phyloP scores from a whole-genome alignment of 345 rosid genomes.

The Boechera retrofracta region DNA sequence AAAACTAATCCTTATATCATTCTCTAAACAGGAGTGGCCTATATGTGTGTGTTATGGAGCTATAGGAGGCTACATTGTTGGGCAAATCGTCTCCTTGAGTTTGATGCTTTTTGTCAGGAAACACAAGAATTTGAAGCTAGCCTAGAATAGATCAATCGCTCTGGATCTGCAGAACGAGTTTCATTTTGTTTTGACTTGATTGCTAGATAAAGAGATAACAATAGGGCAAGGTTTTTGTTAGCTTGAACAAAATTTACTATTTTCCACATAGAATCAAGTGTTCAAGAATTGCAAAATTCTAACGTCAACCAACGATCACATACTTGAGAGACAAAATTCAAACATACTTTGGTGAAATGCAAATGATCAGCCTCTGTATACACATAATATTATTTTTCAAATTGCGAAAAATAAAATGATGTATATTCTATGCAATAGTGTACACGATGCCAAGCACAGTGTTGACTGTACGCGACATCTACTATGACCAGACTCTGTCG shows the following conservation, averaged over 20 bases:
- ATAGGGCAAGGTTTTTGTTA: constrained; percentile 22
- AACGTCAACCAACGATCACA: neutral
- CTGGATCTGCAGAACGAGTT: constrained; percentile 10
- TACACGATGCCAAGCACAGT: constrained; percentile 16
- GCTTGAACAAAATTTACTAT: neutral
- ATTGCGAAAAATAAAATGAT: neutral
- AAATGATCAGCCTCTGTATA: neutral
- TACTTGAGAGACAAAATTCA: constrained; percentile 2
- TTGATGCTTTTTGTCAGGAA: constrained; percentile 37
- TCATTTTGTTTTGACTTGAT: constrained; percentile 26
- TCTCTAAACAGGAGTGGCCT: constrained; percentile 78
- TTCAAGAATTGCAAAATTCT: neutral
- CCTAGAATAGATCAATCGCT: constrained; percentile 27
- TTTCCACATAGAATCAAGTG: constrained; percentile 20
- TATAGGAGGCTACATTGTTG: constrained; percentile 61
- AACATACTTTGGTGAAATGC: neutral
- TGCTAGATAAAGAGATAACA: constrained; percentile 25
- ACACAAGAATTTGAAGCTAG: constrained; percentile 41
- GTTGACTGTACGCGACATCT: constrained; percentile 24
- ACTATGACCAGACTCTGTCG: constrained; percentile 18
- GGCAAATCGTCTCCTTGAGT: constrained; percentile 52
- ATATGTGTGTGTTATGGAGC: constrained; percentile 84
- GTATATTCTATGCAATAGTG: neutral
- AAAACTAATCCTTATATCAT: neutral
- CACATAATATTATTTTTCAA: too few species aligned